phyloP scores from a whole-genome alignment of 371 early-diverging fungal genomes.

The Saksenaea oblongispora region DNA sequence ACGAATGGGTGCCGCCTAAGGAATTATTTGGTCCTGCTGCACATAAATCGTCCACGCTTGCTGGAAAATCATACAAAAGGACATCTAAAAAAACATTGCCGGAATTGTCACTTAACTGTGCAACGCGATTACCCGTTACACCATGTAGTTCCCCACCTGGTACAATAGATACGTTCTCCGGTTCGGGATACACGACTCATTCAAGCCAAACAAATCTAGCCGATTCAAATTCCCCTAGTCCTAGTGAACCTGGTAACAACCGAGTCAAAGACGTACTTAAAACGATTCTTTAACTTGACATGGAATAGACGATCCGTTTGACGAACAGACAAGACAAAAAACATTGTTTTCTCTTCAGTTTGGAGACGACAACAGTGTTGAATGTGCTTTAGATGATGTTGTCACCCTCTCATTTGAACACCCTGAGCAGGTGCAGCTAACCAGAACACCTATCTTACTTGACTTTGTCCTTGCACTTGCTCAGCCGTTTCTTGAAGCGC shows the following conservation, averaged over 20 bases:
- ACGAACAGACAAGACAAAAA: constrained; percentile 69
- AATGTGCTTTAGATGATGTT: constrained; percentile 81
- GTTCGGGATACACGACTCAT: no score
- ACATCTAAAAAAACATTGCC: not conserved
- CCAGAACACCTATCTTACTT: constrained; percentile 63
- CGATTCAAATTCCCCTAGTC: no score
- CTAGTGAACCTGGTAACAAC: no score
- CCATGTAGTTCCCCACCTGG: not conserved
- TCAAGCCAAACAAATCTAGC: no score
- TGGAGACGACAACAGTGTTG: constrained; percentile 72
- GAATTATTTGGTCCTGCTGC: constrained; percentile 32
- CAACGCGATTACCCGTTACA: not conserved
- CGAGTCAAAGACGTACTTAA: no score
- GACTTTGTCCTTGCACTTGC: constrained; percentile 54
- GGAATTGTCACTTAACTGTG: not conserved
- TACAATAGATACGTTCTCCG: no score
- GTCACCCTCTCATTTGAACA: constrained; percentile 60
- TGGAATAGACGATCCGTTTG: constrained; percentile 45
- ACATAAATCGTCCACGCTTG: constrained; percentile 27
- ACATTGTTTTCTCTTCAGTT: constrained; percentile 74
- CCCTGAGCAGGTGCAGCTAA: constrained; percentile 57
- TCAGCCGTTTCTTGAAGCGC: constrained; percentile 46
- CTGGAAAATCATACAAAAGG: constrained; percentile 23
- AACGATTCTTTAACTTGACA: not conserved
- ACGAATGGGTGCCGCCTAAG: constrained; percentile 32